A percentile compares a stretch with the other conserved stretches of the same genome.
Conservation (phyloP, 1,139 yeast species). For the Nakaseomyces sp. region DNA sequence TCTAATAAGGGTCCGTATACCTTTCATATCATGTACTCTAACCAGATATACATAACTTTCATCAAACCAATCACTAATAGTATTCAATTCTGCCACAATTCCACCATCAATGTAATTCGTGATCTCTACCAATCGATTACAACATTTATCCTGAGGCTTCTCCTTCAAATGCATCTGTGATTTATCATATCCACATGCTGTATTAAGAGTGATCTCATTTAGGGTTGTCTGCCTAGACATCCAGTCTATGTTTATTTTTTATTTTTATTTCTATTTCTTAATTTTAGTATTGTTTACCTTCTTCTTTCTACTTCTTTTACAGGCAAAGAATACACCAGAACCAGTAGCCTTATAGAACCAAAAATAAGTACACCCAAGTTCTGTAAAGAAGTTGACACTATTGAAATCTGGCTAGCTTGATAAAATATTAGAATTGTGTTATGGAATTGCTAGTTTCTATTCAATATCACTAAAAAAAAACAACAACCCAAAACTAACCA, state of each 20-base stretch:
- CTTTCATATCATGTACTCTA: slow-evolving; percentile 16
- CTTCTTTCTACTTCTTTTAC: neutral
- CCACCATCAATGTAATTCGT: neutral
- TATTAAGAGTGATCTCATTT: neutral
- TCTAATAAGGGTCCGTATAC: slow-evolving; percentile 15
- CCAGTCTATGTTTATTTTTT: no score
- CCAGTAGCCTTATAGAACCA: no score
- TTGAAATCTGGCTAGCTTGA: no score
- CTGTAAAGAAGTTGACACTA: no score
- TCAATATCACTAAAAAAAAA: no score
- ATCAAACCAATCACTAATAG: slow-evolving; percentile 10
- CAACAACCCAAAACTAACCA: no score
- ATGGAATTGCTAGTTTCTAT: no score
- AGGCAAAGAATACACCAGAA: no score
- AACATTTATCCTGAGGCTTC: neutral
- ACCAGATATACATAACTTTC: slow-evolving; percentile 8
- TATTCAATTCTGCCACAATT: neutral
- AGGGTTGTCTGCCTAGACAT: slow-evolving; percentile 1
- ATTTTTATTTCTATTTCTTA: no score
- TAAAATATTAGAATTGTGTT: no score
- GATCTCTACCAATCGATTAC: neutral
- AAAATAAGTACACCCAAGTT: no score
- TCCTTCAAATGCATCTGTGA: neutral
- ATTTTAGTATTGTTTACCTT: neutral
- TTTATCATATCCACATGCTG: neutral